Evolutionary conservation across 352 stramenopile species (phyloP), one percentile per base, ranked within the genome.

Genomic region (Phytophthora colocasiae): DNA sequence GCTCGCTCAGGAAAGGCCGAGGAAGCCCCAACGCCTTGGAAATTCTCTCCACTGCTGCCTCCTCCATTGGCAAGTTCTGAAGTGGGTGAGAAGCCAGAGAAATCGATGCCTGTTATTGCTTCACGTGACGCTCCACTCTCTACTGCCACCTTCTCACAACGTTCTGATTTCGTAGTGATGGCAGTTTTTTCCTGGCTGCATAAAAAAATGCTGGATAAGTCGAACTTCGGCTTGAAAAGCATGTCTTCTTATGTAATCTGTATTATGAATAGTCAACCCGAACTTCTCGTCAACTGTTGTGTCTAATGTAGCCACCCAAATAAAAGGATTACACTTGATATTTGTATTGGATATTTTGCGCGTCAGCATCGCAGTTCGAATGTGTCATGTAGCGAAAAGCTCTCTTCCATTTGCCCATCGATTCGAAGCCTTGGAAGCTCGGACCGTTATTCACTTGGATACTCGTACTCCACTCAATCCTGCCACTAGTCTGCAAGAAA

Each of bases 11-110:
- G 49, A 88, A 81, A 39, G 87, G 87, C 38, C 73, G 77, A 19
- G 85, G 83, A 24, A 95, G 70, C 17, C 74, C 65, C 58, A 95
- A 69, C 59, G 75, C 73, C 47, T 73, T 78, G 49, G 77, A 81
- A 55, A 90, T 78, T 51, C 58, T 71, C 52, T 92, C 83, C 41
- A 87, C 64, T 3, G 82, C 62, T 27, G 72, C 68, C 22, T 64
- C 55, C 34, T 81, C 76, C 73, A 80, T 83, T 26, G 31, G 17
- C 15, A 6, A 22, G 4, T 19, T 22, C n/a, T 57, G 2, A 24
- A 43, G 31, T 36, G 31, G 31, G 31, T 36, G 31, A 36, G 31
- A 36, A 36, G 31, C 8, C 31, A 36, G 31, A 22, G 9, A 11
- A 36, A 36, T 36, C 8, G 31, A 36, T 36, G 31, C 31, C 31